Evolutionary conservation across 495 filamentous ascomycete genomes (phyloP).

Genomic region (Wilcoxina mikolae): DNA sequence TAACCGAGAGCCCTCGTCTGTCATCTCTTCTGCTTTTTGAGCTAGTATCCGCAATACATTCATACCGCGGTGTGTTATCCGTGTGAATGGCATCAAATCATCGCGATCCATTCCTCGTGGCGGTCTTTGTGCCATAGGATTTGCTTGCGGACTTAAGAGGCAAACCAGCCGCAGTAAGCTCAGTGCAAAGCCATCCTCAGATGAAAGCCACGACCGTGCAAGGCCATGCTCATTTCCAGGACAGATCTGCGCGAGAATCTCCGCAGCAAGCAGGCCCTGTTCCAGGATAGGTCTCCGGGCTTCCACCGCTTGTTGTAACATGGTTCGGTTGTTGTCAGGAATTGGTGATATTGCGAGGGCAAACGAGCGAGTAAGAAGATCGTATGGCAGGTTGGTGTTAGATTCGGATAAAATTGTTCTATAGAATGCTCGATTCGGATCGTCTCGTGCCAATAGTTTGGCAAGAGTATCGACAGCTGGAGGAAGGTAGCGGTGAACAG

Average conservation of each 20-base stretch:
- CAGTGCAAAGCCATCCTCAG: conserved; percentile 69
- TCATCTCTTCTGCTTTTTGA: conserved; percentile 55
- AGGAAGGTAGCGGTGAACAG: conserved; percentile 73
- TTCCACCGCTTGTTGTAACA: conserved; percentile 50
- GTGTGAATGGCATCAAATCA: conserved; percentile 33
- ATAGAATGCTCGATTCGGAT: conserved; percentile 77
- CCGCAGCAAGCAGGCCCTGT: conserved; percentile 81
- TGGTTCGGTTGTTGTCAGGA: conserved; percentile 43
- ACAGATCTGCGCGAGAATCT: conserved; percentile 64
- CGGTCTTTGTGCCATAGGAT: conserved; percentile 29
- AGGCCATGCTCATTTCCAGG: conserved; percentile 56
- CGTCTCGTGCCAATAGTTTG: conserved; percentile 82
- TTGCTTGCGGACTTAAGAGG: conserved; percentile 47
- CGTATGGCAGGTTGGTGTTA: conserved; percentile 45
- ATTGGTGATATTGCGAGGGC: conserved; percentile 73
- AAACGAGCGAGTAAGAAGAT: conserved; percentile 78
- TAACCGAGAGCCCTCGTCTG: conserved; percentile 35
- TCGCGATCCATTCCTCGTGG: conserved; percentile 33
- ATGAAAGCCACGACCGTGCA: conserved; percentile 69
- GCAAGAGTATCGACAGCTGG: conserved; percentile 78
- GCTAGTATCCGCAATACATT: conserved; percentile 52
- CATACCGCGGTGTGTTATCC: conserved; percentile 55
- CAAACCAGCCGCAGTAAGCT: conserved; percentile 60
- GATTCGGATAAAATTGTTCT: conserved; percentile 64
- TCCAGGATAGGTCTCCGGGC: conserved; percentile 71